Evolutionary conservation across 2,329 filamentous ascomycete species (phyloP).

Genomic region (Arthrinium phaeospermum): DNA sequence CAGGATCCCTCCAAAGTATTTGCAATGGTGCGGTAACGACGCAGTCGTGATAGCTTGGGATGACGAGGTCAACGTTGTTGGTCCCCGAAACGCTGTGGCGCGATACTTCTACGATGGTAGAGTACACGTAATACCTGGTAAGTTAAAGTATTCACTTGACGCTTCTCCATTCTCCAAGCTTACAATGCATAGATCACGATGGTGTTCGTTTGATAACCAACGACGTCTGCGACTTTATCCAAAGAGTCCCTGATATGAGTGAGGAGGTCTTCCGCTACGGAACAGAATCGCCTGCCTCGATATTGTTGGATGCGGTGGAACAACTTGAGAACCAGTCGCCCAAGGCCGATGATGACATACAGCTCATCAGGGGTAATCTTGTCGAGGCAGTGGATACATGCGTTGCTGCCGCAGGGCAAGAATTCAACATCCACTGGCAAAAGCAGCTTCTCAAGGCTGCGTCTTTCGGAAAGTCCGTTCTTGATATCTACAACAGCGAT

Average conservation of each 20-base stretch:
- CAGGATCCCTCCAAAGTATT: slow-evolving; percentile 81
- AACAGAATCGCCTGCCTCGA: slow-evolving; percentile 86
- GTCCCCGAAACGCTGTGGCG: slow-evolving; percentile 76
- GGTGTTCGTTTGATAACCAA: slow-evolving; percentile 91
- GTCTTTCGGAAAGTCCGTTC: slow-evolving; percentile 95
- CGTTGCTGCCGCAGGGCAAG: slow-evolving; percentile 89
- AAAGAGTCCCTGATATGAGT: slow-evolving; percentile 85
- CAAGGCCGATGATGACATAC: slow-evolving; percentile 97
- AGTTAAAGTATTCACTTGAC: slow-evolving; percentile 32
- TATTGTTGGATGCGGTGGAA: slow-evolving; percentile 90
- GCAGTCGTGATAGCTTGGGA: slow-evolving; percentile 95
- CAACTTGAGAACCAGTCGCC: slow-evolving; percentile 92
- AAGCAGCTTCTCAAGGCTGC: slow-evolving; percentile 95
- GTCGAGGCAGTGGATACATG: slow-evolving; percentile 94
- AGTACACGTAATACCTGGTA: slow-evolving; percentile 86
- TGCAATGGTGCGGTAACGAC: slow-evolving; percentile 97
- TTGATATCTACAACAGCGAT: slow-evolving; percentile 97
- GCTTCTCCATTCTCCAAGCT: slow-evolving; percentile 21
- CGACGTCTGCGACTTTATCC: slow-evolving; percentile 95
- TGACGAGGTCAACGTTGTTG: slow-evolving; percentile 93
- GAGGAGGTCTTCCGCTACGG: slow-evolving; percentile 89
- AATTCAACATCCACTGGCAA: slow-evolving; percentile 90
- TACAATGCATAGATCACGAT: slow-evolving; percentile 64
- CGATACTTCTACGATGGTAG: slow-evolving; percentile 90
- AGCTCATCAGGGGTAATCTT: slow-evolving; percentile 85